Conservation (phyloP, 371 early-diverging fungal genomes). For the Conidiobolus coronatus region DNA sequence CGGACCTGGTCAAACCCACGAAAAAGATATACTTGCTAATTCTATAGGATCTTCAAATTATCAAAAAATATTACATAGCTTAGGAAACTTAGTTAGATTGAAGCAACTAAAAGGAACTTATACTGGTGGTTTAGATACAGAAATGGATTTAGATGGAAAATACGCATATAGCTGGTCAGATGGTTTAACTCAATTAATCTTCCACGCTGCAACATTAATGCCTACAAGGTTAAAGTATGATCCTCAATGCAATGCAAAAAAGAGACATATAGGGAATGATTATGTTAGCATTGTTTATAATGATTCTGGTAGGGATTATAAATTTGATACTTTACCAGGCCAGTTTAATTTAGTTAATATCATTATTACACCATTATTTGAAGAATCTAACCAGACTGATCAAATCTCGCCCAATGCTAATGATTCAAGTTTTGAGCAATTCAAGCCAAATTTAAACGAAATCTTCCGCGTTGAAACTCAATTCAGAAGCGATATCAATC, state of each 20-base stretch:
- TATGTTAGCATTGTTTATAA: slow-evolving; percentile 82
- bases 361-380: slow-evolving; percentile 44
- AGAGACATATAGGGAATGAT: slow-evolving; percentile 91
- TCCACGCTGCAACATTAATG: slow-evolving; percentile 87
- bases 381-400: too few relatives aligned
- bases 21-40: slow-evolving; percentile 67
- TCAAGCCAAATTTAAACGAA: background rate
- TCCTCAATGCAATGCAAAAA: slow-evolving; percentile 54
- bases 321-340: slow-evolving; percentile 71
- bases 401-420: background rate
- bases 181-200: slow-evolving; percentile 66
- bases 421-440: background rate
- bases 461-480: slow-evolving; percentile 37
- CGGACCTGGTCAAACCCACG: slow-evolving; percentile 55
- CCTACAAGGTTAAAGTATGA: slow-evolving; percentile 52
- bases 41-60: slow-evolving; percentile 65
- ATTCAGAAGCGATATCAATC: slow-evolving; percentile 55
- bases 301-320: slow-evolving; percentile 59
- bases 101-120: slow-evolving; percentile 38
- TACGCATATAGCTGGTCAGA: slow-evolving; percentile 66
- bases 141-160: slow-evolving; percentile 62
- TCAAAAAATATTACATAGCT: slow-evolving; percentile 44
- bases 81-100: slow-evolving; percentile 52
- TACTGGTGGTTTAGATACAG: slow-evolving; percentile 77
- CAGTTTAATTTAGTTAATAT: slow-evolving; percentile 90